Evolutionary conservation across 139 green algal genomes (phyloP), one percentile per base, ranked within the genome.

Genomic region (Auxenochlorella pyrenoidosa): DNA sequence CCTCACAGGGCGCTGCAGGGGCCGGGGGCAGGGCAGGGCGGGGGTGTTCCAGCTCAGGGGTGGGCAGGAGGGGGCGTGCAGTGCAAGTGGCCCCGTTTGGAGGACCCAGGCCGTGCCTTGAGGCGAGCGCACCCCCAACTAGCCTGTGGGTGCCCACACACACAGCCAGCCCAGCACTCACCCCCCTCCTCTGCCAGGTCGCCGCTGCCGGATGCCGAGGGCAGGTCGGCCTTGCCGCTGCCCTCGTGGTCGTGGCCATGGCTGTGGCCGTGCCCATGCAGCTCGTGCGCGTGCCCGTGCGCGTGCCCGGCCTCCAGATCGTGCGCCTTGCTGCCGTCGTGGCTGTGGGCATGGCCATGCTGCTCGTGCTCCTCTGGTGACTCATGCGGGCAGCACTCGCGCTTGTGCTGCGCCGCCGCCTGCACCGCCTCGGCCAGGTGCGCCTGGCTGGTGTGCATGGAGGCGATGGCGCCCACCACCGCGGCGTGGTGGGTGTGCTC

Each of bases 401-500:
- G 66, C 66, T 75, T 34, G 32, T 75, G 66, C 66, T 75, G 66
- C 66, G 54, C 54, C 72, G 72, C 54, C 54, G 54, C 54, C 54
- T 63, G 54, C 54, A 63, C 68, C 68, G 47, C 16, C 36, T 3
- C 36, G 0, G 51, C 79, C 40, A 72, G 79, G 79, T 40, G 18
- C 8, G 82, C 43, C 68, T 80, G 26, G 82, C 68, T 80, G 36
- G 18, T 59, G 70, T 87, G 83, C 40, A 82, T 59, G 34, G 41
- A 68, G 26, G 43, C 51, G 10, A 87, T 65, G 43, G 41, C 70
- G 36, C 44, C 68, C 19, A 51, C 43, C n/a, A 86, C 66, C 0
- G 82, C 80, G 21, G 60, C 80, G 38, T 73, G 54, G 54, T 73
- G 79, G 19, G 38, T 73, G 58, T 84, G 79, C 79, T 59, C 28